Base-by-base conservation (phyloP, 805 yeast species). In the Candida nemodendra region DNA sequence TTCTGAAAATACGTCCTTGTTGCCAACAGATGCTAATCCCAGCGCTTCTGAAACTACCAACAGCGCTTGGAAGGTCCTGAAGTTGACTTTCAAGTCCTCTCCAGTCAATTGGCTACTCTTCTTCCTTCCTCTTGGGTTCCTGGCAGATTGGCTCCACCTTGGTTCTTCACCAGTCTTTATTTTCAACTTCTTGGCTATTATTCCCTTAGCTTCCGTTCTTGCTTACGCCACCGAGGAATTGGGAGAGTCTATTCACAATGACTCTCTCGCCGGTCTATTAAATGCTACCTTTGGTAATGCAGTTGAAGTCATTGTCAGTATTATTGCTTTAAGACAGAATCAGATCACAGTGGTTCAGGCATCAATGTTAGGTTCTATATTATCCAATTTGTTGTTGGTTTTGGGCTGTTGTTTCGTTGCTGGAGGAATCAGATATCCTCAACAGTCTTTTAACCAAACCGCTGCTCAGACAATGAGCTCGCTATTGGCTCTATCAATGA, bases 241-340 rank as follows among this genome's bases (percentile, higher is more conserved):
- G 39, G 79, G 96, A 29, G 85, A 78, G 41, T 81, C 84, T 47
- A 88, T 88, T 23, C 56, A 59, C 33, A 97, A 98, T 43, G 85
- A 88, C 55, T 90, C 97, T 8, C 49, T 91, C 17, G 98, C 99
- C 11, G 98, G 98, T 0, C 71, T 93, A 47, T 71, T 93, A 54
- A 93, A 93, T 65, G 99, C 99, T 2, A 90, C 98, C 8, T 87
- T 93, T 60, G 99, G 99, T 42, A 93, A 93, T 61, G 98, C 98
- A 2, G 96, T 93, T 16, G 99, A 93, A 66, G 78, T 93, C 43
- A 93, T 93, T 61, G 98, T 93, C 24, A 85, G 96, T 2, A 70
- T 93, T 18, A 88, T 93, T 50, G 99, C 99, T 1, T 71, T 93
- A 53, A 71, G 66, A 50, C 83, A 85, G 30, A 85, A 87, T 50